These are phyloP conservation scores for Houttuynia cordata DNA, from an alignment of 164 flowering plant genomes.

Conservation along the genomic window DNA sequence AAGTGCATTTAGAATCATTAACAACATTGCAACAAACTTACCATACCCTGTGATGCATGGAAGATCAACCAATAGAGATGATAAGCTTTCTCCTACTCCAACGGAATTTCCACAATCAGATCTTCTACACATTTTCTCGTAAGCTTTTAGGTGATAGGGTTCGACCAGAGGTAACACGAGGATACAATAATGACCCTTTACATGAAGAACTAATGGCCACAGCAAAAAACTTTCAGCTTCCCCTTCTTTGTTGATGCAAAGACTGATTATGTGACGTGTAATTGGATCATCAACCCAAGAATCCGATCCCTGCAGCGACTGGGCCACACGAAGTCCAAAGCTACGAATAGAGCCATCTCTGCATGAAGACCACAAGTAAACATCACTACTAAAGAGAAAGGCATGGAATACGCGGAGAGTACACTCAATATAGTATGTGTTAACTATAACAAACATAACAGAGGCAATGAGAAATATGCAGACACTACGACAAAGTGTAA, in stretches of 20 bases:
- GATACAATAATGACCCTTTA: slow-evolving; percentile 50
- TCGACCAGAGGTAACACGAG: slow-evolving; percentile 88
- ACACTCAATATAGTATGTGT: background rate
- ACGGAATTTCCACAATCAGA: slow-evolving; percentile 81
- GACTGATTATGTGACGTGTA: slow-evolving; percentile 76
- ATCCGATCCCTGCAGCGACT: slow-evolving; percentile 79
- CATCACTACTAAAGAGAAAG: too few relatives aligned
- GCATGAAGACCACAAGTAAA: background rate
- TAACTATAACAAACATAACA: too few relatives aligned
- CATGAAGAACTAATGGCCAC: slow-evolving; percentile 83
- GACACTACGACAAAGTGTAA: too few relatives aligned
- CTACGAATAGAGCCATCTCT: slow-evolving; percentile 91
- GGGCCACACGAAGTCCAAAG: slow-evolving; percentile 61
- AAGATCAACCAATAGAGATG: slow-evolving; percentile 78
- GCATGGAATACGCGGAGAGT: background rate
- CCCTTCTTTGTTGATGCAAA: slow-evolving; percentile 48
- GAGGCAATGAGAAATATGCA: too few relatives aligned
- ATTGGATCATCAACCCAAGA: slow-evolving; percentile 99
- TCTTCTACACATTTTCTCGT: slow-evolving; percentile 41
- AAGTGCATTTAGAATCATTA: too few relatives aligned
- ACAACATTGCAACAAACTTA: slow-evolving; percentile 34
- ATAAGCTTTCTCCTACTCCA: slow-evolving; percentile 57
- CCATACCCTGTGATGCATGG: slow-evolving; percentile 99
- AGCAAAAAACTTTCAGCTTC: slow-evolving; percentile 31
- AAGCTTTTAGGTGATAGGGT: slow-evolving; percentile 57